Evolutionary conservation across 805 yeast species (phyloP).

Genomic region (Suhomyces canberraensis): DNA sequence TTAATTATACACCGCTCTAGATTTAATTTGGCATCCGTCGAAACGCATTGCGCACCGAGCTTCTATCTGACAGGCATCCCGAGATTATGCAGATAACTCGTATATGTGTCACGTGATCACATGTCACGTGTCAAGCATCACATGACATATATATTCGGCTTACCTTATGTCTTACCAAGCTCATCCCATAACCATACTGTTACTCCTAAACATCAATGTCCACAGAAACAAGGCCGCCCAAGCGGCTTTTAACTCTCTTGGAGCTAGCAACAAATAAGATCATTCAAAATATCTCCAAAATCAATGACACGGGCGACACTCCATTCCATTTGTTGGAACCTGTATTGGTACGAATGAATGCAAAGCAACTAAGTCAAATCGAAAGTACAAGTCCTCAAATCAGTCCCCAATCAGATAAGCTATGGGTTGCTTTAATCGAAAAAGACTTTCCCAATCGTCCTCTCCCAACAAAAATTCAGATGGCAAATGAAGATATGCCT

Average conservation of each 20-base stretch:
- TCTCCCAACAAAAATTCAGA: not conserved
- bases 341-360: constrained; percentile 39
- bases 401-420: constrained; percentile 37
- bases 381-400: constrained; percentile 45
- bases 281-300: constrained; percentile 7
- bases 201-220: not conserved
- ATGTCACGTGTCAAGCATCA: too few relatives aligned
- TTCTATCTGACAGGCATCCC: too few relatives aligned
- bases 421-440: constrained; percentile 45
- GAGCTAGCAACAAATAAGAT: constrained; percentile 11
- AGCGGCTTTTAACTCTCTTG: constrained; percentile 6
- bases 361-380: constrained; percentile 31
- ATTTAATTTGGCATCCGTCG: too few relatives aligned
- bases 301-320: constrained; percentile 12
- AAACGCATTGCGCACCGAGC: too few relatives aligned
- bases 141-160: too few relatives aligned
- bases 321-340: constrained; percentile 49
- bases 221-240: too few relatives aligned
- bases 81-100: too few relatives aligned
- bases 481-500: constrained; percentile 21
- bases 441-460: constrained; percentile 51
- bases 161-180: not conserved
- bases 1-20: too few relatives aligned
- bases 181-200: not conserved
- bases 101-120: too few relatives aligned